Evolutionary conservation across 257 asterid species (phyloP), one percentile per base, ranked within the genome.

Genomic region (Anisodus acutangulus): DNA sequence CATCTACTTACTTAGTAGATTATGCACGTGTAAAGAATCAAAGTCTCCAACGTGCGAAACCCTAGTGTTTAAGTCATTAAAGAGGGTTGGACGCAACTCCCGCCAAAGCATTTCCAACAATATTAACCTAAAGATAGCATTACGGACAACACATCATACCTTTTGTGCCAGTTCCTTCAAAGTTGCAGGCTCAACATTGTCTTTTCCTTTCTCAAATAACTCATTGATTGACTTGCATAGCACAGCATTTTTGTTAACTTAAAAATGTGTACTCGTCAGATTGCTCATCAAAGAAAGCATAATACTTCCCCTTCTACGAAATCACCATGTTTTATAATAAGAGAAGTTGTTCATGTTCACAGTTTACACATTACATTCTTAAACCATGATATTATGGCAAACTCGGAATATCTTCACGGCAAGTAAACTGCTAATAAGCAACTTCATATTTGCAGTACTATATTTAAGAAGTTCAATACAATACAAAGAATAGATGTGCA

Each of bases 151-250:
- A 55, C 84, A 89, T 88, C 83, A 94, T 74, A 74, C 98, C 98
- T 92, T 91, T 85, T 97, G 90, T 90, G 87, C 86, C 85, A 97
- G 91, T 79, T 83, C 93, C 88, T 84, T 72, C 85, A 97, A 90
- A 90, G 87, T 92, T 43, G 92, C 86, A 53, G 84, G 89, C 58
- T 92, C 88, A 47, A 89, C 88, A 90, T 86, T 89, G 83, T 87
- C 87, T 62, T 67, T 86, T 86, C 98, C 98, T 84, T 92, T 91
- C 91, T 89, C 94, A 86, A 94, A 90, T 83, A 94, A 89, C 92
- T 96, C 97, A 76, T 96, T 98, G 17, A 96, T 88, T 31, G 97
- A 92, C 85, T 86, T 97, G 93, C 98, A 94, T 2, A 97, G 90
- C 35, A 68, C 45, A 62, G 95, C 98, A 92, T 97, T 97, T 87